phyloP scores from a whole-genome alignment of 1,284 basidiomycete genomes.

The Boletus semigastroideus region DNA sequence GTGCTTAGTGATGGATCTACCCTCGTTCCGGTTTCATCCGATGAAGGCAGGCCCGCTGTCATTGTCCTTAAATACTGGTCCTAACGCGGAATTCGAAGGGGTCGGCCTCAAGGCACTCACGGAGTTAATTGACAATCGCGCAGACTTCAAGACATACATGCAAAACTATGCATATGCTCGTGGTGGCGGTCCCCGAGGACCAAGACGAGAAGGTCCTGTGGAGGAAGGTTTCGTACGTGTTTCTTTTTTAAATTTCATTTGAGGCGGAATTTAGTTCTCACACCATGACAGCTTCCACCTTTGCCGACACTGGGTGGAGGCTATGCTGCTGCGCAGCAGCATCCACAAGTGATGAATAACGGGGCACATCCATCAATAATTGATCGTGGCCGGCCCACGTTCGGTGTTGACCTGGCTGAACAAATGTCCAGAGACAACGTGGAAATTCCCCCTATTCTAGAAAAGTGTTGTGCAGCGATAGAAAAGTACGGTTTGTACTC shows the following conservation, averaged over 20 bases:
- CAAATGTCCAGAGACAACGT: conserved; percentile 89
- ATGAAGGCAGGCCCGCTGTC: conserved; percentile 48
- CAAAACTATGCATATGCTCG: conserved; percentile 92
- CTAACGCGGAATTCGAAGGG: conserved; percentile 37
- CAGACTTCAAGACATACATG: conserved; percentile 97
- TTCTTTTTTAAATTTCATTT: conserved; percentile 12
- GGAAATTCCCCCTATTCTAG: conserved; percentile 86
- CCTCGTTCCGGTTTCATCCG: conserved; percentile 70
- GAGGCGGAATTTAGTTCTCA: conserved; percentile 5
- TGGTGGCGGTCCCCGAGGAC: conserved; percentile 63
- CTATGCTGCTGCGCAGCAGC: conserved; percentile 29
- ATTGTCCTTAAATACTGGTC: conserved; percentile 3
- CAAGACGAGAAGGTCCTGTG: conserved; percentile 77
- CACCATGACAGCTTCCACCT: conserved; percentile 55
- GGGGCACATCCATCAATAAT: conserved; percentile 40
- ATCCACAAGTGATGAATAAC: conserved; percentile 27
- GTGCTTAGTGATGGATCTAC: conserved; percentile 87
- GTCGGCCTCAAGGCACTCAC: conserved; percentile 84
- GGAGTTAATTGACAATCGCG: conserved; percentile 90
- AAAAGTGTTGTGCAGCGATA: conserved; percentile 90
- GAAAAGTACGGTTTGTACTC: conserved; percentile 84
- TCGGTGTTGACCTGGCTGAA: conserved; percentile 88
- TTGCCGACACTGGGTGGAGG: conserved; percentile 46
- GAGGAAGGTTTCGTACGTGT: conserved; percentile 86
- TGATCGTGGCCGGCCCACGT: conserved; percentile 75